Evolutionary conservation across 768 basidiomycete genomes (phyloP), one percentile per base, ranked within the genome.

Genomic region (Tricholoma matsutake): DNA sequence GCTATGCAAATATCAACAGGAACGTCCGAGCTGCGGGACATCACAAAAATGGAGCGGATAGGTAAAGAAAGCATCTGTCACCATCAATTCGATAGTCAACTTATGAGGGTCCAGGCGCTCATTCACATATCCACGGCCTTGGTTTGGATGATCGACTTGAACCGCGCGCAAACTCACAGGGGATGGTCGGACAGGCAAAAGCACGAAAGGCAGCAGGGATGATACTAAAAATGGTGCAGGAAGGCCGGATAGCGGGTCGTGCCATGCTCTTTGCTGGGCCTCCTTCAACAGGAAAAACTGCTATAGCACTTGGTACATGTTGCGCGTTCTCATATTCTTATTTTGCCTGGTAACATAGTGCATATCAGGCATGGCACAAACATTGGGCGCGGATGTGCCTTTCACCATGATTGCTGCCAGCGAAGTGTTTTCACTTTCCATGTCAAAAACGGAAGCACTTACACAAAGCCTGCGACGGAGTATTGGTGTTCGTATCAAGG

Each of bases 251-350:
- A 68, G 95, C 97, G 0, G 97, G 97, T 28, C 85, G 96, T 47
- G 94, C 96, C 6, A 96, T 99, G 76, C 79, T 99, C 58, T 97
- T 99, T 75, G 97, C 97, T 16, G 97, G 97, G 0, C 97, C 97
- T 6, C 96, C 97, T 6, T 94, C 93, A 32, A 94, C 95, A 0
- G 97, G 97, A 25, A 99, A 99, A 77, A 98, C 97, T 0, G 97
- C 97, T 32, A 97, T 99, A 69, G 97, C 96, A 5, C 83, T 98
- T 75, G 96, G 95, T 92, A 66, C 56, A 84, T 79, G 54, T 54
- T 35, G 4, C 16, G 20, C 54, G 4, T 54, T 13, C 49, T 13
- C 8, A 31, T 41, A 10, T 10, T 34, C 47, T 39, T 51, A 8
- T 43, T 8, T 18, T 14, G 20, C 9, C 3, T 45, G 32, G 32